These are phyloP conservation scores for Prototheca wickerhamii DNA, from an alignment of 163 green algal genomes.

Conservation along the genomic window DNA sequence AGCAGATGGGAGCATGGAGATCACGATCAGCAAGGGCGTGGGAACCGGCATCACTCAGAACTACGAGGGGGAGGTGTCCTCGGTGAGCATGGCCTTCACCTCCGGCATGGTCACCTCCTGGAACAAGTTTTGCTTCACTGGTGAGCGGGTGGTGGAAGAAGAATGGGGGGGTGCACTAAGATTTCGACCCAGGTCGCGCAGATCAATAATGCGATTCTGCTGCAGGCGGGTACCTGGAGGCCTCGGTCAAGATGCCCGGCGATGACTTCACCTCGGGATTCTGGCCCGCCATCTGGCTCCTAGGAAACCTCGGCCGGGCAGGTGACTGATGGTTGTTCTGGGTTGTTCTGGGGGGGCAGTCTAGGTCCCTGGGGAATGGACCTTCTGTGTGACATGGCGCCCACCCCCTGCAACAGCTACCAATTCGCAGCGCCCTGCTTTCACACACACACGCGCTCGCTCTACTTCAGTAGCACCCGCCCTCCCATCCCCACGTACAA, in stretches of 20 bases:
- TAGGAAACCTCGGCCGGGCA: constrained; percentile 32
- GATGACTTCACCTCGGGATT: constrained; percentile 17
- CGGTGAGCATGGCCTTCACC: constrained; percentile 13
- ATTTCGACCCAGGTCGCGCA: too few species aligned
- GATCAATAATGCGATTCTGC: too few species aligned
- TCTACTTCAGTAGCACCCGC: too few species aligned
- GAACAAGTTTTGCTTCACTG: constrained; percentile 38
- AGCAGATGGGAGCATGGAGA: constrained; percentile 13
- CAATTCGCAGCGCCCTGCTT: too few species aligned
- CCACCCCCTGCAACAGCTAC: too few species aligned
- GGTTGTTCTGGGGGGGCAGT: too few species aligned
- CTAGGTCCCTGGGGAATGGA: too few species aligned
- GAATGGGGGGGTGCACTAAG: too few species aligned
- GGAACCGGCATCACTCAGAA: not conserved
- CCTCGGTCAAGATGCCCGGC: constrained; percentile 22
- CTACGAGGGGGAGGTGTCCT: not conserved
- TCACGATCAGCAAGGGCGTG: constrained; percentile 20
- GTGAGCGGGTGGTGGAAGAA: too few species aligned
- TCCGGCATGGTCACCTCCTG: constrained; percentile 23
- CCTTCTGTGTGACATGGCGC: too few species aligned
- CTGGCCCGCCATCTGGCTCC: constrained; percentile 22
- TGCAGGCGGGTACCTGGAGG: constrained; percentile 29
- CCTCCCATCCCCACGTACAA: not conserved
- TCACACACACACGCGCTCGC: too few species aligned
- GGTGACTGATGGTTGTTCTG: too few species aligned